Evolutionary conservation across 2,329 filamentous ascomycete species (phyloP).

Genomic region (Orbilia oligospora): DNA sequence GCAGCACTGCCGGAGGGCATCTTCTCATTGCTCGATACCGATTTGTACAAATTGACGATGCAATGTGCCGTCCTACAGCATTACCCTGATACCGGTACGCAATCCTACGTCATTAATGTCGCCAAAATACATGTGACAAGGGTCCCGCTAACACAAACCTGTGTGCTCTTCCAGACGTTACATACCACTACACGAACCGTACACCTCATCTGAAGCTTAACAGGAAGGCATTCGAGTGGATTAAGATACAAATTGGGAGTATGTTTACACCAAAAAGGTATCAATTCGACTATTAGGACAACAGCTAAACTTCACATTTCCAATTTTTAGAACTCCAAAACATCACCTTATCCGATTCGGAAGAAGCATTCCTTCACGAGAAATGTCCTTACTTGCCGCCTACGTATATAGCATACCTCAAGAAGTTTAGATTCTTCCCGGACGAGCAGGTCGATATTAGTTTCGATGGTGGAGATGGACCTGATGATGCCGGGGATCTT

Average conservation of each 20-base stretch:
- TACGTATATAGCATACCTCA: conserved; percentile 84
- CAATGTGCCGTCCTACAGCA: conserved; percentile 96
- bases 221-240: conserved; percentile 85
- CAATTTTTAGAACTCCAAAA: conserved; percentile 79
- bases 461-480: conserved; percentile 77
- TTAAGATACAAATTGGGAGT: conserved; percentile 86
- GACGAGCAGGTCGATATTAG: conserved; percentile 81
- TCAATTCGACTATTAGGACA: background rate
- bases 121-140: conserved; percentile 14
- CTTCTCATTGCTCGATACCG: conserved; percentile 85
- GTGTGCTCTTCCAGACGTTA: conserved; percentile 74
- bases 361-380: conserved; percentile 81
- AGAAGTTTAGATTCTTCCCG: conserved; percentile 84
- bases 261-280: conserved; percentile 64
- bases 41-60: conserved; percentile 98
- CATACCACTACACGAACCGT: conserved; percentile 94
- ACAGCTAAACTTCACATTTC: background rate
- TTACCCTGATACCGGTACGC: conserved; percentile 76
- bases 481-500: conserved; percentile 80
- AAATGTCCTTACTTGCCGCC: conserved; percentile 85
- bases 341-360: conserved; percentile 82
- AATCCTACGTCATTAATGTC: conserved; percentile 11
- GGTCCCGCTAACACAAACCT: background rate
- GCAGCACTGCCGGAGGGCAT: conserved; percentile 78
- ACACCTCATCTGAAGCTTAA: conserved; percentile 94